Evolutionary conservation across 2,329 filamentous ascomycete genomes (phyloP).

Genomic region (Apiospora koreana): DNA sequence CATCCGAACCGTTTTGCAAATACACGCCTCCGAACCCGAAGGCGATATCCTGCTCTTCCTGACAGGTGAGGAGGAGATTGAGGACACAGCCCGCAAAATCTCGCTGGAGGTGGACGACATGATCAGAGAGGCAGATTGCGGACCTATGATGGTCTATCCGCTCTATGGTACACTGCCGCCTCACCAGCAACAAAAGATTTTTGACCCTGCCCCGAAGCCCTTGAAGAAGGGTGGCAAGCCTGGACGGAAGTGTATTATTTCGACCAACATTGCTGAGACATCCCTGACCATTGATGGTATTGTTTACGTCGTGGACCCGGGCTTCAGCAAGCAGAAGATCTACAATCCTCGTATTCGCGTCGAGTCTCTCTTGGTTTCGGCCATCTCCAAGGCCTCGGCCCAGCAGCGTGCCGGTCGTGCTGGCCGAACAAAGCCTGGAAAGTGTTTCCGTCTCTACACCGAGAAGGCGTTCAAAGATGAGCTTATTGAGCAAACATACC

Average conservation of each 20-base stretch:
- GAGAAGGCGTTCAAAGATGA: conserved; percentile 97
- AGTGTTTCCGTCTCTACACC: conserved; percentile 96
- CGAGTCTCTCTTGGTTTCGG: conserved; percentile 94
- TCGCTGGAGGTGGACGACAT: conserved; percentile 88
- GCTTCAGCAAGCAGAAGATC: conserved; percentile 99
- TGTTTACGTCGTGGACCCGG: conserved; percentile 98
- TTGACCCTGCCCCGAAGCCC: conserved; percentile 80
- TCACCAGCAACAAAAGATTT: conserved; percentile 91
- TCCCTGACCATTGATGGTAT: conserved; percentile 98
- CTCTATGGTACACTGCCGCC: conserved; percentile 93
- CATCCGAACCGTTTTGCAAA: conserved; percentile 91
- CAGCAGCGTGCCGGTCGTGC: conserved; percentile 98
- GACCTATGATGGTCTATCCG: conserved; percentile 86
- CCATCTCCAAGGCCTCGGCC: conserved; percentile 96
- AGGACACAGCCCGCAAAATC: conserved; percentile 93
- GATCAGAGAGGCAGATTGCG: conserved; percentile 85
- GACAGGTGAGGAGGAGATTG: conserved; percentile 98
- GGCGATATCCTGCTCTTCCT: conserved; percentile 94
- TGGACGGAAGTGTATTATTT: conserved; percentile 91
- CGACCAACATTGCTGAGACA: conserved; percentile 98
- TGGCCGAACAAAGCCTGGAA: conserved; percentile 96
- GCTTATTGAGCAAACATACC: conserved; percentile 95
- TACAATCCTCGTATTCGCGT: conserved; percentile 97
- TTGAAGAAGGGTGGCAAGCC: conserved; percentile 75
- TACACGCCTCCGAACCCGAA: conserved; percentile 88